These are phyloP conservation scores for Aspergillus uvarum DNA, from an alignment of 2,329 filamentous ascomycete genomes.

Conservation along the genomic window DNA sequence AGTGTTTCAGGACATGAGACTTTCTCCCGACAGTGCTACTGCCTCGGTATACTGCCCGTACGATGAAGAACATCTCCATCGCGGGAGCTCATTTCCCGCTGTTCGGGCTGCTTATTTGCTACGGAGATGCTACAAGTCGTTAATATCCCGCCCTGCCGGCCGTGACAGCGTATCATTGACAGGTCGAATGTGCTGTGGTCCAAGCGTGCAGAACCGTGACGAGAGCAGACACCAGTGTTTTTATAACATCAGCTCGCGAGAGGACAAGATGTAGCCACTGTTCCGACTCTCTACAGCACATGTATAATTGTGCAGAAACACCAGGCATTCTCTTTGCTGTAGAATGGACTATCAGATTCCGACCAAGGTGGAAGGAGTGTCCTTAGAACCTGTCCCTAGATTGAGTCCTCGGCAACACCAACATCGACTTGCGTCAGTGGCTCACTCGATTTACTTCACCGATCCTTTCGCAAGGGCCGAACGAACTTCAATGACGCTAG, in stretches of 20 bases:
- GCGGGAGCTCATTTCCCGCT: slow-evolving; percentile 2
- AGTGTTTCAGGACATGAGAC: no score
- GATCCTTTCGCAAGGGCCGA: background rate
- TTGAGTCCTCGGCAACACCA: background rate
- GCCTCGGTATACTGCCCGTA: background rate
- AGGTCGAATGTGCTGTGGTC: slow-evolving; percentile 13
- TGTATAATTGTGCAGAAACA: slow-evolving; percentile 1
- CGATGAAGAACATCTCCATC: background rate
- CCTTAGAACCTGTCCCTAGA: background rate
- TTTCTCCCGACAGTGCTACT: background rate
- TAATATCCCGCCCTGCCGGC: background rate
- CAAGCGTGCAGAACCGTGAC: slow-evolving; percentile 12
- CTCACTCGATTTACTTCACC: slow-evolving; percentile 1
- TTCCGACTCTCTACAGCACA: background rate
- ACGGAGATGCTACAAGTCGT: background rate
- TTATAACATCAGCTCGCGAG: background rate
- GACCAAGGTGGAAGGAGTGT: background rate
- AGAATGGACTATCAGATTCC: background rate
- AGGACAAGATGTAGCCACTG: background rate
- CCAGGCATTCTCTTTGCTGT: background rate
- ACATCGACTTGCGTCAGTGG: slow-evolving; percentile 3
- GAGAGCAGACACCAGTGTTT: background rate
- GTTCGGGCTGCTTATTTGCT: background rate
- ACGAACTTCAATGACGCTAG: background rate
- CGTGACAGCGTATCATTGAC: slow-evolving; percentile 13